Percentiles rank a stretch among this genome's conserved stretches.
These are phyloP conservation scores for Fusarium dimerum DNA, from an alignment of 2,329 filamentous ascomycete genomes.

Conservation along the genomic window DNA sequence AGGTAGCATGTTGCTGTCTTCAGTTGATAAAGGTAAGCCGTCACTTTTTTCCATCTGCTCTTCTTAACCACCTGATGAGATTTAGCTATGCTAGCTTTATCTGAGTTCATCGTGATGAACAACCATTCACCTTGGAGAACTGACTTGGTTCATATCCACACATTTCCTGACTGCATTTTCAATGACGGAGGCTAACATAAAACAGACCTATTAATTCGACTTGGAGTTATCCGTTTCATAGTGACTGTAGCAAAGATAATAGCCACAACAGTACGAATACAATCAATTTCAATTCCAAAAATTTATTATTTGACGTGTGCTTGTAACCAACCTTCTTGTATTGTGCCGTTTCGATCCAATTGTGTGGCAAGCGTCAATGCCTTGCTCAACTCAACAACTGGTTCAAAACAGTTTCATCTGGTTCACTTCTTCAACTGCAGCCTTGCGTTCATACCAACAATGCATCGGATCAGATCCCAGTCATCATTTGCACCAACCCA, in stretches of 20 bases:
- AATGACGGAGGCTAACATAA: neutral
- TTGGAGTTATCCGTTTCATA: neutral
- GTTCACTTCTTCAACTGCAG: constrained; percentile 48
- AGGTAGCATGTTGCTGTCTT: constrained; percentile 4
- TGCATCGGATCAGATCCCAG: constrained; percentile 86
- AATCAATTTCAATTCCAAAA: no score
- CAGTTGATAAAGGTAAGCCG: constrained; percentile 11
- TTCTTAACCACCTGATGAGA: constrained; percentile 50
- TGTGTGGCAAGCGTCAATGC: neutral
- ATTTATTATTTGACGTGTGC: no score
- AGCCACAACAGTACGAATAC: no score
- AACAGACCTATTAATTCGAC: constrained; percentile 11
- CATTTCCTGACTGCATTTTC: constrained; percentile 4
- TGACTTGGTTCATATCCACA: constrained; percentile 40
- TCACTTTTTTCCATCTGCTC: neutral
- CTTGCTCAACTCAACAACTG: neutral
- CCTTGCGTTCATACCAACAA: constrained; percentile 87
- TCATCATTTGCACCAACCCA: constrained; percentile 87
- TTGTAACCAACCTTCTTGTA: no score
- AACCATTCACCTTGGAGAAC: constrained; percentile 63
- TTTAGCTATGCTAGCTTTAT: constrained; percentile 47
- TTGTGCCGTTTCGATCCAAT: neutral
- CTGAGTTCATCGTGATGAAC: constrained; percentile 60
- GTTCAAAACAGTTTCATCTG: constrained; percentile 10
- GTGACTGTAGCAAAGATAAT: no score